Conservation (phyloP, 768 basidiomycete species). For the Agaricus subrufescens region DNA sequence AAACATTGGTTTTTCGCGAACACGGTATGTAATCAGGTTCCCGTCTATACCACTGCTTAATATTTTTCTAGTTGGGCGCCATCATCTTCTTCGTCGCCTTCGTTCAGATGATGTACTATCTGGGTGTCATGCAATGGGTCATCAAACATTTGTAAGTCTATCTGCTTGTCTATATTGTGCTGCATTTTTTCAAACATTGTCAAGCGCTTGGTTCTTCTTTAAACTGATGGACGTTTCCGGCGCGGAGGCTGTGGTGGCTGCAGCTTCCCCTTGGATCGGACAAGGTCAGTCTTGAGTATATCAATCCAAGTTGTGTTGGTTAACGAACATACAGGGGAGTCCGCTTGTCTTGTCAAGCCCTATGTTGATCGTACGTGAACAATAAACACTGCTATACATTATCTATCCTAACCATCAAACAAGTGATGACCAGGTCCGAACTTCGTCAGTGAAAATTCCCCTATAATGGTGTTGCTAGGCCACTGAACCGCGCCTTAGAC, state of each 20-base stretch:
- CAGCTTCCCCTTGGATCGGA: conserved; percentile 91
- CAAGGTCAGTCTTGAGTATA: conserved; percentile 42
- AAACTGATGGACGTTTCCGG: conserved; percentile 91
- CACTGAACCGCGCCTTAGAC: conserved; percentile 27
- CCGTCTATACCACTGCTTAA: not conserved
- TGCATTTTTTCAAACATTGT: not conserved
- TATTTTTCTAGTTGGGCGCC: conserved; percentile 45
- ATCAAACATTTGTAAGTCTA: conserved; percentile 70
- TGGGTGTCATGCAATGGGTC: conserved; percentile 93
- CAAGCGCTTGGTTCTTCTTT: conserved; percentile 89
- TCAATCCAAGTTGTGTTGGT: not conserved
- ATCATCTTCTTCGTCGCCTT: conserved; percentile 96
- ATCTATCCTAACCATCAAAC: not conserved
- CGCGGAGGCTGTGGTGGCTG: conserved; percentile 89
- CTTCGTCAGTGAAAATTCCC: conserved; percentile 41
- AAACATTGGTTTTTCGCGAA: conserved; percentile 88
- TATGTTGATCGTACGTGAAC: conserved; percentile 58
- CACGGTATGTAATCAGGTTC: conserved; percentile 39
- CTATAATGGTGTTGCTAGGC: not conserved
- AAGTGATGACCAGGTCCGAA: conserved; percentile 79
- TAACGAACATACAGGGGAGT: conserved; percentile 43
- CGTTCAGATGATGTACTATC: conserved; percentile 86
- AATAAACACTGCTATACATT: not conserved
- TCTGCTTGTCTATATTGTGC: not conserved
- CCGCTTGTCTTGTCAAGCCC: conserved; percentile 79